Conservation (phyloP, 805 yeast species). For the Metschnikowia sp. region DNA sequence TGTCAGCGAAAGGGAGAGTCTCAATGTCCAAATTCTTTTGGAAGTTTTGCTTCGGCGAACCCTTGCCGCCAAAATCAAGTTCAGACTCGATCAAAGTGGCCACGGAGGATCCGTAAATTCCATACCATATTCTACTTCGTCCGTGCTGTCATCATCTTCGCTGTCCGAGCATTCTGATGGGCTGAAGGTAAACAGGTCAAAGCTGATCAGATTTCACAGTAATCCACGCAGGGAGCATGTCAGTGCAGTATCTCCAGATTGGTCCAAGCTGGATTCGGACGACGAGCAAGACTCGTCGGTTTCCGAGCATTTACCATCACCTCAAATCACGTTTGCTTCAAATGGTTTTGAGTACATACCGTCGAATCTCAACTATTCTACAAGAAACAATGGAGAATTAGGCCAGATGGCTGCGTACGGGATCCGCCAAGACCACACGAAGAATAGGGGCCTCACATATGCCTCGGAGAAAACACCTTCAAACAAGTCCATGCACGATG, state of each 20-base stretch:
- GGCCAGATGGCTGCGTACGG: not conserved
- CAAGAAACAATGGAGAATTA: not conserved
- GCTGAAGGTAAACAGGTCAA: not conserved
- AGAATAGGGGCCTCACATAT: not conserved
- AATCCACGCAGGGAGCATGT: not conserved
- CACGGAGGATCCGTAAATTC: not conserved
- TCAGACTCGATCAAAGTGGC: slow-evolving; percentile 21
- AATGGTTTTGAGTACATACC: not conserved
- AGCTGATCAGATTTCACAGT: not conserved
- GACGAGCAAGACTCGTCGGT: slow-evolving; percentile 18
- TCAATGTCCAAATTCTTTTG: slow-evolving; percentile 31
- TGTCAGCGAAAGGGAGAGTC: slow-evolving; percentile 23
- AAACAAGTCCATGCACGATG: too few relatives aligned
- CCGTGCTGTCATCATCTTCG: slow-evolving; percentile 9
- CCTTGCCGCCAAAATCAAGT: slow-evolving; percentile 39
- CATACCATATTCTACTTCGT: not conserved
- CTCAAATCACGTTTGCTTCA: slow-evolving; percentile 10
- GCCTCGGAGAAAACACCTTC: not conserved
- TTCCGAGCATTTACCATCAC: slow-evolving; percentile 33
- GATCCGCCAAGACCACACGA: not conserved
- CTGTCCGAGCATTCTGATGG: not conserved
- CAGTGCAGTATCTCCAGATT: not conserved
- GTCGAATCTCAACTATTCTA: not conserved
- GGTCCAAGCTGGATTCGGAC: not conserved
- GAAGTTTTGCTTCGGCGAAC: slow-evolving; percentile 40